Base-by-base conservation (phyloP, 23 red algal species). In the Gracilaria domingensis region DNA sequence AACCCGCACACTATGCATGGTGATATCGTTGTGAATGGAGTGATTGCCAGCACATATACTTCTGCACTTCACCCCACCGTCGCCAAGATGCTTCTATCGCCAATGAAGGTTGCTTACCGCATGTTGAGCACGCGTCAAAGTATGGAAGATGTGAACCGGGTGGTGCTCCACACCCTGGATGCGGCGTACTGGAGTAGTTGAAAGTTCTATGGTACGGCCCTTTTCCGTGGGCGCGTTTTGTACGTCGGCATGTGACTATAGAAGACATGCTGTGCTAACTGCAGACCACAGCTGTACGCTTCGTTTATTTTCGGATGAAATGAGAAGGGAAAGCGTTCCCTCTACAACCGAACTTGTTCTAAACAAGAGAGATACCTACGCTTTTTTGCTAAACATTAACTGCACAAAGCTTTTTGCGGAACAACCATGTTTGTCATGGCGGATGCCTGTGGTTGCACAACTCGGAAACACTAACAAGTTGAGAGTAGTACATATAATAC, bases 1-100 rank as follows among this genome's bases (percentile, higher is more conserved):
- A 93, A 97, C 74, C 90, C 95, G 18, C 95, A 97, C 36, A 97
- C 90, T 29, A 25, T 90, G 32, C 79, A 90, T 32, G 95, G 95
- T 21, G 87, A 90, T 73, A 88, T 97, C 59, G 80, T 95, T 35
- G 93, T 95, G n/a, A 61, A 57, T 59, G 92, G 92, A 45, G 73
- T 94, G 35, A 37, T 81, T 40, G 74, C 82, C 7, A 81, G 53
- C 66, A 88, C 92, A 12, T 88, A 39, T 26, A 94, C 92, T 23
- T 79, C 92, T 56, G 75, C 92, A 1, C 53, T 94, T 20, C 71
- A 87, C 39, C 83, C 83, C 17, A 26, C 21, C 11, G 13, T 88
- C 49, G 92, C 83, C 7, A 53, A 73, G 12, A 30, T 75, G 12
- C 21, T 88, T 13, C 83, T 94, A 5, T 26, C 50, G 34, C 92